These are phyloP conservation scores for Parachaetomium inaequale DNA, from an alignment of 495 filamentous ascomycete species.

Conservation along the genomic window DNA sequence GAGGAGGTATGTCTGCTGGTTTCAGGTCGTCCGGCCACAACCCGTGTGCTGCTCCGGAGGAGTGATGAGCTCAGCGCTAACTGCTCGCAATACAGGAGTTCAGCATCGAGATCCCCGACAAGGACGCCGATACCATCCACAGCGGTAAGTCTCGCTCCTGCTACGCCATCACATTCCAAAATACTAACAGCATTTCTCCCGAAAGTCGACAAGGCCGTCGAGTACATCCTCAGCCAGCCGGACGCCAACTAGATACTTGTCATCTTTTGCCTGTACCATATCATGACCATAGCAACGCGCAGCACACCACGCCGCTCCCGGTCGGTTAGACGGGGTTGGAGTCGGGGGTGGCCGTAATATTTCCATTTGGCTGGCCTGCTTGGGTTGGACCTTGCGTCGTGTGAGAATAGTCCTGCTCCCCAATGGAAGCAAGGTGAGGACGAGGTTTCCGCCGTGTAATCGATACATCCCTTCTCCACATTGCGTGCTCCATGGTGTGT, in stretches of 20 bases:
- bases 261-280: slow-evolving; percentile 28
- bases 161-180: not conserved
- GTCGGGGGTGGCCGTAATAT: slow-evolving; percentile 8
- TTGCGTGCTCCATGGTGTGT: too few relatives aligned
- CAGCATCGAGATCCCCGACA: slow-evolving; percentile 99
- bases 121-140: slow-evolving; percentile 95
- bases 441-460: not conserved
- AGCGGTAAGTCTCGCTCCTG: slow-evolving; percentile 63
- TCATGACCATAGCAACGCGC: slow-evolving; percentile 21
- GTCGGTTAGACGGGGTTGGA: slow-evolving; percentile 23
- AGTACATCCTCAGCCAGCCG: slow-evolving; percentile 92
- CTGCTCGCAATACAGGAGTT: slow-evolving; percentile 67
- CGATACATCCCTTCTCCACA: too few relatives aligned
- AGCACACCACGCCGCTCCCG: slow-evolving; percentile 32
- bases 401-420: not conserved
- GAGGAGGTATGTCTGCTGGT: slow-evolving; percentile 73
- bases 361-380: slow-evolving; percentile 3
- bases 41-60: too few relatives aligned
- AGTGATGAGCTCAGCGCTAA: not conserved
- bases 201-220: slow-evolving; percentile 89
- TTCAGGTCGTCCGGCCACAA: not conserved
- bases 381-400: not conserved
- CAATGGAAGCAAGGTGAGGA: not conserved
- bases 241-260: slow-evolving; percentile 56
- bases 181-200: slow-evolving; percentile 24